Conservation (phyloP, 352 stramenopile genomes). For the Phytophthora litchii region DNA sequence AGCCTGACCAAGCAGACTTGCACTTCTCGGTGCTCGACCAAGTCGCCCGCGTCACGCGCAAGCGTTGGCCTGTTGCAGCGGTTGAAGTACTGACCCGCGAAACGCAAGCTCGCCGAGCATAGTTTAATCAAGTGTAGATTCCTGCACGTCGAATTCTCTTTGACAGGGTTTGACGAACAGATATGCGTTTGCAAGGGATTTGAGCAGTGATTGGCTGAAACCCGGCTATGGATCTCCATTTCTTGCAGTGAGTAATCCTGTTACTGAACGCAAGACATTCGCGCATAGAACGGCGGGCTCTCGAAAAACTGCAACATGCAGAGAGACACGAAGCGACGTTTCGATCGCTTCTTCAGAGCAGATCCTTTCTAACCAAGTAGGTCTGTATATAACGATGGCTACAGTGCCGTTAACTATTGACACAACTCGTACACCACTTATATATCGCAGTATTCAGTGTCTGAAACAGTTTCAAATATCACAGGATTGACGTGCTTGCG, state of each 20-base stretch:
- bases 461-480: background rate
- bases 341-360: constrained; percentile 1
- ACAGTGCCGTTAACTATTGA: background rate
- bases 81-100: constrained; percentile 30
- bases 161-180: background rate
- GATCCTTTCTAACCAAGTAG: background rate
- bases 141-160: background rate
- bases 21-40: constrained; percentile 23
- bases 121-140: constrained; percentile 9
- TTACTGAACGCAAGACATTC: constrained; percentile 22
- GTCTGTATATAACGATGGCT: background rate
- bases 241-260: constrained; percentile 22
- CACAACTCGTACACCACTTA: background rate
- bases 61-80: constrained; percentile 18
- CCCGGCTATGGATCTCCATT: background rate
- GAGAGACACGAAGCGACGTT: constrained; percentile 46
- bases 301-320: constrained; percentile 44
- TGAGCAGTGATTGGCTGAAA: background rate
- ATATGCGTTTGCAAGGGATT: background rate
- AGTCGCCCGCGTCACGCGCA: constrained; percentile 30
- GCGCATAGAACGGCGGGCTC: constrained; percentile 7
- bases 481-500: constrained; percentile 5
- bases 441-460: background rate
- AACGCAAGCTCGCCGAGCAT: constrained; percentile 17
- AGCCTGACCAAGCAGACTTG: constrained; percentile 24